Conservation (phyloP, 2,329 filamentous ascomycete species). For the Pseudocercospora fuligena region DNA sequence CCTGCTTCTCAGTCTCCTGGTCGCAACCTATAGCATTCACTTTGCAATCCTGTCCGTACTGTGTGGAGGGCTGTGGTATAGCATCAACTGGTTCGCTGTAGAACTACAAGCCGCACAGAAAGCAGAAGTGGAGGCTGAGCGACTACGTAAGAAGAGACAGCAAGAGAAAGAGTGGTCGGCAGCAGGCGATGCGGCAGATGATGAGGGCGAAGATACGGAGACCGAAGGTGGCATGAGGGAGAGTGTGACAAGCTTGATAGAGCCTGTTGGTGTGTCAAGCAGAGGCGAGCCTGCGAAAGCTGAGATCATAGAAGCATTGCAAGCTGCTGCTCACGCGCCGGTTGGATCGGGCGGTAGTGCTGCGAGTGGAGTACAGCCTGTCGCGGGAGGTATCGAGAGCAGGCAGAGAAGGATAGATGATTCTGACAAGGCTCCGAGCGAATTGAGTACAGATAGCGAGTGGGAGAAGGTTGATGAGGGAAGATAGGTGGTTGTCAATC, state of each 20-base stretch:
- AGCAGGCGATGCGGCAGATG: slow-evolving; percentile 58
- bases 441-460: slow-evolving; percentile 80
- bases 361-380: slow-evolving; percentile 20
- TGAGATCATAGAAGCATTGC: slow-evolving; percentile 2
- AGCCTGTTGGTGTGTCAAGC: slow-evolving; percentile 13
- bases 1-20: slow-evolving; percentile 74
- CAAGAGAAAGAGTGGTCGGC: slow-evolving; percentile 24
- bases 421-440: slow-evolving; percentile 36
- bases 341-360: slow-evolving; percentile 15
- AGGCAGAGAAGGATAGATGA: slow-evolving; percentile 33
- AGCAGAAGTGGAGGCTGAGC: slow-evolving; percentile 56
- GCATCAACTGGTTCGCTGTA: slow-evolving; percentile 94
- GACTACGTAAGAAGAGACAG: slow-evolving; percentile 46
- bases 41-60: slow-evolving; percentile 81
- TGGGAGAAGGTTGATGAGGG: slow-evolving; percentile 92
- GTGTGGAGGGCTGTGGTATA: slow-evolving; percentile 83
- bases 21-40: slow-evolving; percentile 85
- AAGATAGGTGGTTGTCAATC: slow-evolving; percentile 45
- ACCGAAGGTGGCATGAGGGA: slow-evolving; percentile 33
- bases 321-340: background rate
- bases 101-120: slow-evolving; percentile 60
- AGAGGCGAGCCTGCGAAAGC: slow-evolving; percentile 16
- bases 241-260: slow-evolving; percentile 22
- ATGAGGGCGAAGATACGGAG: slow-evolving; percentile 56
- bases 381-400: slow-evolving; percentile 13